Percentiles rank a stretch among this genome's conserved stretches.
Conservation (phyloP, 2,329 filamentous ascomycete species). For the Ascochyta rabiei region DNA sequence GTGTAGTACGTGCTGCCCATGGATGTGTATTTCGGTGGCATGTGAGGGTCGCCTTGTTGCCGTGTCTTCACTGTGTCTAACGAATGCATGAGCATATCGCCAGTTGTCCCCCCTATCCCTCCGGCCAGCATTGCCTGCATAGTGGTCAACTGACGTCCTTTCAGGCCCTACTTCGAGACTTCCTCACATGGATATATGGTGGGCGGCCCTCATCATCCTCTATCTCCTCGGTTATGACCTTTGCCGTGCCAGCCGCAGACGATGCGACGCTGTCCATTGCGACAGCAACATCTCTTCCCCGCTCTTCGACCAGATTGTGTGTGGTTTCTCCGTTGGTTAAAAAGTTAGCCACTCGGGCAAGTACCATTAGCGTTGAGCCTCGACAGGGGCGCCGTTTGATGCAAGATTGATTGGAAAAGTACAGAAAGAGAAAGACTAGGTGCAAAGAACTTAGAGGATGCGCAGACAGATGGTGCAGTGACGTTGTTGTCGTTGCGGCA, state of each 20-base stretch:
- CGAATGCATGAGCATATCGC: conserved; percentile 98
- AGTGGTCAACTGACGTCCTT: conserved; percentile 31
- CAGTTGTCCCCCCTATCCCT: conserved; percentile 87
- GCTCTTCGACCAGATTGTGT: conserved; percentile 48
- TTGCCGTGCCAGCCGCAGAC: conserved; percentile 27
- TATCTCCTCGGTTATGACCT: conserved; percentile 32
- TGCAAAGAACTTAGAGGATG: conserved; percentile 7
- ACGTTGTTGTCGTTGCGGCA: conserved; percentile 26
- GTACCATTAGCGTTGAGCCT: conserved; percentile 52
- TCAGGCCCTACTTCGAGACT: conserved; percentile 4
- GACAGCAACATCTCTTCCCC: conserved; percentile 28
- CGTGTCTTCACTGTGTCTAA: conserved; percentile 98
- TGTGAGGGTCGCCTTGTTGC: conserved; percentile 92
- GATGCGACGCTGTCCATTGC: conserved; percentile 33
- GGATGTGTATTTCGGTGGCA: conserved; percentile 90
- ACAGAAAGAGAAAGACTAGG: neutral
- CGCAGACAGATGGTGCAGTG: conserved; percentile 20
- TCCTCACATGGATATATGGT: conserved; percentile 55
- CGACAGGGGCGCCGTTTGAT: conserved; percentile 23
- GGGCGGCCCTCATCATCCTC: conserved; percentile 54
- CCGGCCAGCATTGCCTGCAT: conserved; percentile 90
- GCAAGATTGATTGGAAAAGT: neutral
- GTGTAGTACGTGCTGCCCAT: conserved; percentile 90
- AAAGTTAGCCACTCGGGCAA: conserved; percentile 57
- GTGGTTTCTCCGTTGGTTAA: conserved; percentile 46